Evolutionary conservation across 768 basidiomycete genomes (phyloP), one percentile per base, ranked within the genome.

Genomic region (Trametes elegans): DNA sequence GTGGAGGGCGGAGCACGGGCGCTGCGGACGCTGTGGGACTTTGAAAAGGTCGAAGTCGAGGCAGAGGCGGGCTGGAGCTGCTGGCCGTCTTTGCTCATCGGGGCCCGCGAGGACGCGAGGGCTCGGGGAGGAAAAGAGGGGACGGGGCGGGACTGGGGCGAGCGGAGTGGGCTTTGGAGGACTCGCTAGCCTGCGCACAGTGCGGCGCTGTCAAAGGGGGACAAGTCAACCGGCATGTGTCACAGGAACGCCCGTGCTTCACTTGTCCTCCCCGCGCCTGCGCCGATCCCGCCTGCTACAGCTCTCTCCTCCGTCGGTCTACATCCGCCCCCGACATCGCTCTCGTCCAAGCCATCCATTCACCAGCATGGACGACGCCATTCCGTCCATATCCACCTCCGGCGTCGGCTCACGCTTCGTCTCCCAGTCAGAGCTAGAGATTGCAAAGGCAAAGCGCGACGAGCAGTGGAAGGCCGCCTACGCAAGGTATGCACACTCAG

Each of bases 401-500:
- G 78, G 78, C 32, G 90, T 93, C 40, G 88, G 90, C 68, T 89
- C 90, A 38, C 85, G 91, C 50, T 93, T 93, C 71, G 82, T 93
- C 59, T 84, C 90, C 38, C 83, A 90, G 70, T 77, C 78, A 14
- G 91, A 93, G 49, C 71, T 93, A 40, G 91, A 93, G 34, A 73
- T 77, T 19, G 88, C 88, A 32, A 87, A 82, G 50, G 75, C 80
- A 7, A 76, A 83, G 27, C 76, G 84, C 58, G 91, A 93, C 6
- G 90, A 90, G 63, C 88, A 91, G 63, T 93, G 91, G 91, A 90
- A 86, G 64, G 91, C 90, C 13, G 91, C 91, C 24, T 93, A 93
- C 70, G 91, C 90, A 38, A 80, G 88, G 88, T 84, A 56, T n/a
- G 32, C 23, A 32, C 28, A 24, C 5, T 24, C 39, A 27, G n/a